Evolutionary conservation across 164 flowering plant genomes (phyloP), one percentile per base, ranked within the genome.

Genomic region (Vitis labrusca): DNA sequence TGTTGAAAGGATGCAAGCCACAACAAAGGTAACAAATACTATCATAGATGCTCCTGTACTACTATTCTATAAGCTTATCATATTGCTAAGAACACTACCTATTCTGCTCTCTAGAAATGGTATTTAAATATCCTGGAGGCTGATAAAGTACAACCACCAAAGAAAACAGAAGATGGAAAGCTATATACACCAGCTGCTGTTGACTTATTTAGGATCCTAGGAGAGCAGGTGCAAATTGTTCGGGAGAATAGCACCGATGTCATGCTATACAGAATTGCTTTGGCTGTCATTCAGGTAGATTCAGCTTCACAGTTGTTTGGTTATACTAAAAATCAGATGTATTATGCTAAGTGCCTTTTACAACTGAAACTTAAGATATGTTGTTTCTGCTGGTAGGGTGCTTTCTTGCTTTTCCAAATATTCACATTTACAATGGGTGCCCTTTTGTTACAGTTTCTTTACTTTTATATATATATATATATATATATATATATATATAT

Each of bases 1-100:
- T 82, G 95, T 96, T 75, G 99, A 96, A 79, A 82, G 98, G 76
- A 96, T 93, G 98, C 97, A 93, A 83, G 98, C 97, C 49, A 96
- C 98, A 66, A 96, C 97, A 51, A 82, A 77, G 85, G 99, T 96
- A 82, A 74, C 14, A 32, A 52, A 58, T 50, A 37, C 44, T 37
- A 5, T 37, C 44, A 37, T 37, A 6, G 27, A 6, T 37, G 1
- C 5, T 37, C 0, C 44, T 37, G 44, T 37, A 37, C 44, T 37
- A 37, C 44, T 37, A 3, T 61, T 12, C 62, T 48, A 50, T 53
- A 3, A 68, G 7, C 44, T 10, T 16, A 10, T 30, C 27, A 50
- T 56, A 62, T 10, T 37, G 54, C 63, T 64, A 19, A 47, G 16
- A 10, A 49, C 29, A 47, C 14, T 50, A 59, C 11, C 50, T 71